These are phyloP conservation scores for Fusarium sp. DNA, from an alignment of 2,329 filamentous ascomycete genomes.

Conservation along the genomic window DNA sequence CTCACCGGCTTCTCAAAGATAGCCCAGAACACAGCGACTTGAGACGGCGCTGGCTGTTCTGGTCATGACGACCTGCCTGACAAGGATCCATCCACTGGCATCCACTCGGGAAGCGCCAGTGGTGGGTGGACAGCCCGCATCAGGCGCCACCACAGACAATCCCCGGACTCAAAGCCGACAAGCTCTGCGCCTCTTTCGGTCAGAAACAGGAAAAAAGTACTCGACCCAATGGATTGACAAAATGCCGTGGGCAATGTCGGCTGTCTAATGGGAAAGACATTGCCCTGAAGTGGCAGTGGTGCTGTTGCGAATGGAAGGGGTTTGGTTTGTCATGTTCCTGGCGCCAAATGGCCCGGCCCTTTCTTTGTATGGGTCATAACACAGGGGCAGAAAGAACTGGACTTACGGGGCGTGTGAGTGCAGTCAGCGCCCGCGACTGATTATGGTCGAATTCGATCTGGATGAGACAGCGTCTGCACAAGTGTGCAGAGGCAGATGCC, in stretches of 20 bases:
- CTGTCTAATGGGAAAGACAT: not conserved
- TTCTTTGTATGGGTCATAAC: constrained; percentile 29
- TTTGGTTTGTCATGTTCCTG: constrained; percentile 13
- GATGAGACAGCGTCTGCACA: constrained; percentile 41
- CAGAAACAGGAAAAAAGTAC: constrained; percentile 26
- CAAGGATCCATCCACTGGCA: constrained; percentile 44
- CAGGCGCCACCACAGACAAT: constrained; percentile 47
- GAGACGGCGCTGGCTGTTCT: constrained; percentile 45
- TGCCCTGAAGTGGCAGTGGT: constrained; percentile 5
- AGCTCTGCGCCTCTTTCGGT: constrained; percentile 40
- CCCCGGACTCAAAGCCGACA: constrained; percentile 44
- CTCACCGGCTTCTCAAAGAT: constrained; percentile 36
- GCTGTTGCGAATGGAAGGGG: constrained; percentile 8
- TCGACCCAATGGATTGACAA: constrained; percentile 17
- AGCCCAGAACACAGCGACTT: constrained; percentile 40
- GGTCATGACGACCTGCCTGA: constrained; percentile 45
- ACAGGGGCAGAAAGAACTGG: constrained; percentile 24
- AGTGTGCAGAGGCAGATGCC: constrained; percentile 37
- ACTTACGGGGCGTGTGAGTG: constrained; percentile 15
- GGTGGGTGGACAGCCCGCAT: constrained; percentile 46
- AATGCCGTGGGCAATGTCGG: not conserved
- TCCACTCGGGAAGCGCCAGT: constrained; percentile 48
- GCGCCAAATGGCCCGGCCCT: constrained; percentile 31
- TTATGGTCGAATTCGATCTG: constrained; percentile 25
- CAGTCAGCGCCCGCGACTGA: constrained; percentile 31